Conservation (phyloP, 2,329 filamentous ascomycete species). For the Decorospora gaudefroyi region DNA sequence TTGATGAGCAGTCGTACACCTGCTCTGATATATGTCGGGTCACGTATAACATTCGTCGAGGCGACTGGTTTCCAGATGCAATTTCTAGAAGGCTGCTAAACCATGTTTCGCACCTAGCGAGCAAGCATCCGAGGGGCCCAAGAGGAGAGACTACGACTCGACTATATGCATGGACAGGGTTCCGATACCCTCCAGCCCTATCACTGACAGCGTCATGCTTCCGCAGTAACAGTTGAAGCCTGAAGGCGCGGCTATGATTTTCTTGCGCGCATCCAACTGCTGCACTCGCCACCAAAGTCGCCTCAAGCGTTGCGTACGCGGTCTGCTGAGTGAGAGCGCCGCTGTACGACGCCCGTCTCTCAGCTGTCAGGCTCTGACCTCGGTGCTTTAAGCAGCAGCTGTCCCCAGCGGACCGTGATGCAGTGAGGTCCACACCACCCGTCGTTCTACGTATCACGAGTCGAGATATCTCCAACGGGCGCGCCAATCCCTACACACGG, state of each 20-base stretch:
- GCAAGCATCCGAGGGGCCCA: slow-evolving; percentile 6
- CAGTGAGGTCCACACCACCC: slow-evolving; percentile 19
- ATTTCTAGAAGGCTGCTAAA: slow-evolving; percentile 17
- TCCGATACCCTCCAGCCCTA: slow-evolving; percentile 23
- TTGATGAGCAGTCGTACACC: slow-evolving; percentile 10
- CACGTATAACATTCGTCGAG: slow-evolving; percentile 35
- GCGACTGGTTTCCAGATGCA: slow-evolving; percentile 20
- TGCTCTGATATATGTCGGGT: slow-evolving; percentile 27
- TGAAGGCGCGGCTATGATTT: slow-evolving; percentile 27
- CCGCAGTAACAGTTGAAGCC: slow-evolving; percentile 25
- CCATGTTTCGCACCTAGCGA: slow-evolving; percentile 10
- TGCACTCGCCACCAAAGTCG: slow-evolving; percentile 26
- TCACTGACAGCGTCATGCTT: slow-evolving; percentile 26
- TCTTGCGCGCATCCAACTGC: slow-evolving; percentile 25
- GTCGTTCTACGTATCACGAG: slow-evolving; percentile 24
- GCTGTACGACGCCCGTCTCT: slow-evolving; percentile 18
- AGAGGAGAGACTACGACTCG: slow-evolving; percentile 10
- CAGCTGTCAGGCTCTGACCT: slow-evolving; percentile 24
- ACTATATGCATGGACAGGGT: slow-evolving; percentile 18
- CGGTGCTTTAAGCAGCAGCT: slow-evolving; percentile 24
- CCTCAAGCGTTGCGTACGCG: slow-evolving; percentile 5
- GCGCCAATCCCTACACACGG: slow-evolving; percentile 31
- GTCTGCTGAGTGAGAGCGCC: slow-evolving; percentile 27
- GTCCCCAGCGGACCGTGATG: slow-evolving; percentile 17
- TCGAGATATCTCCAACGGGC: slow-evolving; percentile 23